These are phyloP conservation scores for Dothistroma septosporum DNA, from an alignment of 2,329 filamentous ascomycete genomes.

Conservation along the genomic window DNA sequence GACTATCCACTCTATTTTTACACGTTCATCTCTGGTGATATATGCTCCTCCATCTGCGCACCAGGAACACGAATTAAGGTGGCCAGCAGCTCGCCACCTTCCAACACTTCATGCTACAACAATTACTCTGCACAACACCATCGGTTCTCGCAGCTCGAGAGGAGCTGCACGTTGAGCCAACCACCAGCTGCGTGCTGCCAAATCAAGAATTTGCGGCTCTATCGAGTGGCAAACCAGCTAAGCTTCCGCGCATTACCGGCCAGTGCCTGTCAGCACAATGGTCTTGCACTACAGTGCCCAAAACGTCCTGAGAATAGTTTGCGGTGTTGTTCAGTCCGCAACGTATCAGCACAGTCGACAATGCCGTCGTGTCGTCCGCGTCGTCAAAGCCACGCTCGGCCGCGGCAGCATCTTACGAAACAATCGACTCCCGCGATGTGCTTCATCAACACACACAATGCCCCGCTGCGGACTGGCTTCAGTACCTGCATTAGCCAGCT, in stretches of 20 bases:
- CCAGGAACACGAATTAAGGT: not conserved
- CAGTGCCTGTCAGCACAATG: conserved; percentile 6
- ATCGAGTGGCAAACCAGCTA: not conserved
- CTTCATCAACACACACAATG: not conserved
- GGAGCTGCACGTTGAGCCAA: not conserved
- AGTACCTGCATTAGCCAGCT: conserved; percentile 8
- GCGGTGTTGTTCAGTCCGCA: too few species aligned
- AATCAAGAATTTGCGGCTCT: not conserved
- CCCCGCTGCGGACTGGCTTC: conserved; percentile 3
- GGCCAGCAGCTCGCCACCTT: not conserved
- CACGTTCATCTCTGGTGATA: not conserved
- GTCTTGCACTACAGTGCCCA: not conserved
- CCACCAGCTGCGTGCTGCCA: not conserved
- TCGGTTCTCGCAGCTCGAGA: not conserved
- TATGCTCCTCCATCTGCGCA: not conserved
- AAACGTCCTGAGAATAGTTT: not conserved
- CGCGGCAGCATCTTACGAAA: conserved; percentile 8
- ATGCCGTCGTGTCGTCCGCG: too few species aligned
- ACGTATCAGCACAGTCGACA: too few species aligned
- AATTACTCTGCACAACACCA: not conserved
- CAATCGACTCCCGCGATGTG: conserved; percentile 8
- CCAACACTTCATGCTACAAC: not conserved
- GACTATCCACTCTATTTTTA: conserved; percentile 5
- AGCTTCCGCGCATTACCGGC: conserved; percentile 10
- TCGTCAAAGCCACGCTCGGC: too few species aligned